Evolutionary conservation across 768 basidiomycete species (phyloP).

Genomic region (Omphalotus guepiniiformis): DNA sequence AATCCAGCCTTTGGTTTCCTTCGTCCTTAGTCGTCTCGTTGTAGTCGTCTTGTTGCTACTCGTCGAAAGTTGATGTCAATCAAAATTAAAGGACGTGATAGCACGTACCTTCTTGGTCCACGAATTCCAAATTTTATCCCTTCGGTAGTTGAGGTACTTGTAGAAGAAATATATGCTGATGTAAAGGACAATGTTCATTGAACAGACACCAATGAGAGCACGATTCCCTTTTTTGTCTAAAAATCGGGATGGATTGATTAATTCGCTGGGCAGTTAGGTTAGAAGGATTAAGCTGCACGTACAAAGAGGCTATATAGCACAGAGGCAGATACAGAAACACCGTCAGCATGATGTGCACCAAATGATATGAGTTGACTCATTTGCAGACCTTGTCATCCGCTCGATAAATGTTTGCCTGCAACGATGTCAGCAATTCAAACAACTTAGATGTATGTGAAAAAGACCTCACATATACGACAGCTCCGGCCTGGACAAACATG

Average conservation of each 20-base stretch:
- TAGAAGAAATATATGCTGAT: constrained; percentile 52
- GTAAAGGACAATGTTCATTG: constrained; percentile 52
- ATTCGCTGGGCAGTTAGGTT: not conserved
- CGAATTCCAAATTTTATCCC: constrained; percentile 48
- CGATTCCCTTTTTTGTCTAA: constrained; percentile 59
- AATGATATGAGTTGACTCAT: constrained; percentile 7
- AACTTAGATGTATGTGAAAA: not conserved
- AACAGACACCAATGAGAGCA: constrained; percentile 48
- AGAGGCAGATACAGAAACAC: not conserved
- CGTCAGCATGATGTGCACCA: not conserved
- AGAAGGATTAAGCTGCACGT: constrained; percentile 11
- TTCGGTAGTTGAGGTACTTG: constrained; percentile 40
- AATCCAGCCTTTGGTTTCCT: constrained; percentile 58
- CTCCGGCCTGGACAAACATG: constrained; percentile 59
- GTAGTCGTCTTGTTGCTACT: constrained; percentile 53
- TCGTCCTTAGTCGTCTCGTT: constrained; percentile 56
- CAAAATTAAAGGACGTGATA: not conserved
- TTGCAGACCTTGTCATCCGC: constrained; percentile 47
- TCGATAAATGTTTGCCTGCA: constrained; percentile 53
- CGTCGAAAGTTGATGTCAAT: too few species aligned
- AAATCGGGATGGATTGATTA: not conserved
- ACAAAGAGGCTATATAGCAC: constrained; percentile 28
- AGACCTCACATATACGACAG: constrained; percentile 41
- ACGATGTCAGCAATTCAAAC: constrained; percentile 2
- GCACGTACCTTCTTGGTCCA: constrained; percentile 42